Percentiles rank a stretch among this genome's conserved stretches.
Conservation (phyloP, 495 filamentous ascomycete species). For the Collariella sp. region DNA sequence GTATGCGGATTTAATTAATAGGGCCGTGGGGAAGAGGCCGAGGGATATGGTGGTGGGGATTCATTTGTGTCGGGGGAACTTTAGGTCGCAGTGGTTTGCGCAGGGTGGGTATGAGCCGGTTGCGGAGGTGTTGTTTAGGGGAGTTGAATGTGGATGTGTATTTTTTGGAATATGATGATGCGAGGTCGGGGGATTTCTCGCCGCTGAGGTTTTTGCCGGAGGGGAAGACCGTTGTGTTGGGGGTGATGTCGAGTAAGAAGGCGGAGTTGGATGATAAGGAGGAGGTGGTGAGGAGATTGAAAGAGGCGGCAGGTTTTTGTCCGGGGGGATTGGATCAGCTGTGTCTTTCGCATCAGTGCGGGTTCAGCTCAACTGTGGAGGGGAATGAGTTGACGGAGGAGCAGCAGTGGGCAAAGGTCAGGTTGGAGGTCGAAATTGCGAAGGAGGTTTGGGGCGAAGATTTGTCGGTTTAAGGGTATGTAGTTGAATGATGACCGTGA, state of each 20-base stretch:
- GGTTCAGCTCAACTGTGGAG: slow-evolving; percentile 56
- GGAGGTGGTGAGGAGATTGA: slow-evolving; percentile 48
- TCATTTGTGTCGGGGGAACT: slow-evolving; percentile 58
- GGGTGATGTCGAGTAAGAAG: slow-evolving; percentile 59
- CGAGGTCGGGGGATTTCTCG: slow-evolving; percentile 56
- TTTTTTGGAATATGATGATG: slow-evolving; percentile 63
- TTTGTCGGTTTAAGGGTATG: slow-evolving; percentile 25
- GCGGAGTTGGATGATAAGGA: slow-evolving; percentile 54
- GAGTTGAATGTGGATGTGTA: slow-evolving; percentile 57
- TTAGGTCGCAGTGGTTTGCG: slow-evolving; percentile 50
- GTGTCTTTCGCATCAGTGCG: slow-evolving; percentile 60
- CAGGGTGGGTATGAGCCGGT: slow-evolving; percentile 62
- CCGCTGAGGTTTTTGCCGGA: slow-evolving; percentile 54
- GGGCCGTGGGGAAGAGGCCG: slow-evolving; percentile 46
- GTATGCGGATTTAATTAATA: slow-evolving; percentile 57
- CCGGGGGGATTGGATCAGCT: slow-evolving; percentile 51
- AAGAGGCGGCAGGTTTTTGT: slow-evolving; percentile 52
- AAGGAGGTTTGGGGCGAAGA: slow-evolving; percentile 43
- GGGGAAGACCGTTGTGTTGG: slow-evolving; percentile 58
- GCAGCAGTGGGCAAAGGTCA: slow-evolving; percentile 47
- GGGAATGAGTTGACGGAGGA: slow-evolving; percentile 54
- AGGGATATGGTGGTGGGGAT: slow-evolving; percentile 57
- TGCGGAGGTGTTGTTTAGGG: slow-evolving; percentile 55
- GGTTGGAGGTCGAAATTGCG: slow-evolving; percentile 38
- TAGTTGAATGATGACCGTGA: not conserved